A percentile compares a stretch with the other conserved stretches of the same genome.
Evolutionary conservation across 1,284 basidiomycete species (phyloP).

Genomic region (Psilocybe mexicana): DNA sequence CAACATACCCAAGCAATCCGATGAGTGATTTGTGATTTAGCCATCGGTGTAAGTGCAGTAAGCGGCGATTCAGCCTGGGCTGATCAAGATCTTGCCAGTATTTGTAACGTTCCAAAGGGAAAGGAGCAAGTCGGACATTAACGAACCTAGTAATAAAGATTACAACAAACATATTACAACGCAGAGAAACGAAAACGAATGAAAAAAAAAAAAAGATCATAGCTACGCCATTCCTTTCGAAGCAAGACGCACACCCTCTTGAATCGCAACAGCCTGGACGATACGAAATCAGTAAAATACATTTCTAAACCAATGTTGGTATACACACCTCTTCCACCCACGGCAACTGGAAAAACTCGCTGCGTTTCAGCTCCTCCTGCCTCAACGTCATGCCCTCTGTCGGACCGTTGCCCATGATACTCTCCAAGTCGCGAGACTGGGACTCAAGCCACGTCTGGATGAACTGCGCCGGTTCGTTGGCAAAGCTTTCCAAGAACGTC

Average conservation of each 20-base stretch:
- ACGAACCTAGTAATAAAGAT: too few species aligned
- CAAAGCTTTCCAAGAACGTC: constrained; percentile 85
- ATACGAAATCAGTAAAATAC: not conserved
- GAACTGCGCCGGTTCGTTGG: constrained; percentile 78
- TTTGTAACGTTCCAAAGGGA: too few species aligned
- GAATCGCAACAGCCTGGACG: constrained; percentile 12
- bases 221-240: constrained; percentile 5
- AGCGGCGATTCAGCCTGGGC: too few species aligned
- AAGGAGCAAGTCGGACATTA: not conserved
- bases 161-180: constrained; percentile 3
- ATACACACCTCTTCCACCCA: constrained; percentile 75
- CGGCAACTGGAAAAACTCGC: constrained; percentile 86
- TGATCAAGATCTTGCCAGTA: too few species aligned
- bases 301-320: too few species aligned
- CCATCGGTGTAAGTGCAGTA: too few species aligned
- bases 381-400: constrained; percentile 79
- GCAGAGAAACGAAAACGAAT: not conserved
- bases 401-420: constrained; percentile 84
- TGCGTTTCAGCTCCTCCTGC: constrained; percentile 85
- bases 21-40: too few species aligned
- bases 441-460: constrained; percentile 90
- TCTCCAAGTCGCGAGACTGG: constrained; percentile 89
- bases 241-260: constrained; percentile 13
- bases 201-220: not conserved
- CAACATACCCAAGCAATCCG: too few species aligned